Evolutionary conservation across 441 rosid genomes (phyloP), one percentile per base, ranked within the genome.

Genomic region (Croton setiger): DNA sequence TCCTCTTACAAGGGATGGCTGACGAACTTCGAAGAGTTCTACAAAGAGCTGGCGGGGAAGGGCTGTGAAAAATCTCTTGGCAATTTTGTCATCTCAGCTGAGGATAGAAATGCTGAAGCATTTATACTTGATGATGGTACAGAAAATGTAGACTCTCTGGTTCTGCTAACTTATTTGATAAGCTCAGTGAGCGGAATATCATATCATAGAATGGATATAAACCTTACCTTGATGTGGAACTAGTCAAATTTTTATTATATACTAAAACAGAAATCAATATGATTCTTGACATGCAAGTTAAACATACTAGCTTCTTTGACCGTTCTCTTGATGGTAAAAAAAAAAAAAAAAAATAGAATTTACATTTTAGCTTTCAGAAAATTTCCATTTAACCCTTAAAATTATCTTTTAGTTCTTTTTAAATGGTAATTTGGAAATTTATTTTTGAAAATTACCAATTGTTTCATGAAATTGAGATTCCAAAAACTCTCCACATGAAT

Each of bases 21-120:
- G 80, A 62, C 6, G 96, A 92, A 81, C 91, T 94, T 41, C 83
- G 84, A 9, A 84, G 92, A 81, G 87, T 85, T 57, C 72, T 92
- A 72, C 77, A 77, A 67, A 87, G 80, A 72, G 87, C 86, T 35
- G 81, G 88, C 63, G 81, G 88, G 61, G 81, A 83, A 79, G 79
- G 84, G n/a, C 48, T 75, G 18, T 79, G 72, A 84, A 27, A 48
- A 9, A 18, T 61, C 57, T 23, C 9, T 10, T 5, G 31, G 39
- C 13, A 20, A 55, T 57, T 56, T 14, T 23, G 17, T 27, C 45
- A 48, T 52, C 20, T 35, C 23, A 4, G 6, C 58, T 31, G 70
- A 59, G 64, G 48, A 49, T 11, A 23, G 20, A 59, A 63, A 59
- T 43, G 51, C 41, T 33, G 54, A 64, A 51, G 71, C 68, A 59